A percentile compares a stretch with the other conserved stretches of the same genome.
Conservation (phyloP, 371 early-diverging fungal species). For the Apophysomyces trapeziformis region DNA sequence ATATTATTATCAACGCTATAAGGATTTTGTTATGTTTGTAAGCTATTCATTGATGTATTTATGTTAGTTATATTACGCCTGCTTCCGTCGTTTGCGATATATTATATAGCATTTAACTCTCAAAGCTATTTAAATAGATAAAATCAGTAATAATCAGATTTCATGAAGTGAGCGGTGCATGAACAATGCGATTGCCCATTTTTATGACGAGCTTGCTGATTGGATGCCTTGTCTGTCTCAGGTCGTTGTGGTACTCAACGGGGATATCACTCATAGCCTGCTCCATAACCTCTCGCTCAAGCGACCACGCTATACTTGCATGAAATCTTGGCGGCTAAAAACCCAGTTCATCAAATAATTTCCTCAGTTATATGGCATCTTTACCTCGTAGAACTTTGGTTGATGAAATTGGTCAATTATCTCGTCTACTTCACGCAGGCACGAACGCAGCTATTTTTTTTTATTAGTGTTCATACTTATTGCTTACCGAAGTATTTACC, state of each 20-base stretch:
- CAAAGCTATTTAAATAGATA: too few relatives aligned
- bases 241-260: slow-evolving; percentile 12
- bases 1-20: too few relatives aligned
- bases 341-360: background rate
- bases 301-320: slow-evolving; percentile 49
- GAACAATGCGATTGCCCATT: slow-evolving; percentile 37
- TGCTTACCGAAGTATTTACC: slow-evolving; percentile 22
- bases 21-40: too few relatives aligned
- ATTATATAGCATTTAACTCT: too few relatives aligned
- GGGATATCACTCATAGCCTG: slow-evolving; percentile 24
- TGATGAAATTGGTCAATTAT: slow-evolving; percentile 28
- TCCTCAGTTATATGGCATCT: background rate
- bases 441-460: slow-evolving; percentile 22
- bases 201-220: slow-evolving; percentile 32
- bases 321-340: slow-evolving; percentile 52
- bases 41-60: too few relatives aligned
- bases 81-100: too few relatives aligned
- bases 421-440: slow-evolving; percentile 29
- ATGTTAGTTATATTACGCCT: too few relatives aligned
- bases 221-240: slow-evolving; percentile 9
- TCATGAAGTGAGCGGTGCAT: background rate
- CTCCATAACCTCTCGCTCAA: slow-evolving; percentile 17
- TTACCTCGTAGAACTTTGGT: slow-evolving; percentile 39
- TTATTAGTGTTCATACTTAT: background rate
- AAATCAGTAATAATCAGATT: too few relatives aligned